Percentiles rank a stretch among this genome's conserved stretches.
phyloP scores from a whole-genome alignment of 2,329 filamentous ascomycete genomes.

The Fusarium poae region DNA sequence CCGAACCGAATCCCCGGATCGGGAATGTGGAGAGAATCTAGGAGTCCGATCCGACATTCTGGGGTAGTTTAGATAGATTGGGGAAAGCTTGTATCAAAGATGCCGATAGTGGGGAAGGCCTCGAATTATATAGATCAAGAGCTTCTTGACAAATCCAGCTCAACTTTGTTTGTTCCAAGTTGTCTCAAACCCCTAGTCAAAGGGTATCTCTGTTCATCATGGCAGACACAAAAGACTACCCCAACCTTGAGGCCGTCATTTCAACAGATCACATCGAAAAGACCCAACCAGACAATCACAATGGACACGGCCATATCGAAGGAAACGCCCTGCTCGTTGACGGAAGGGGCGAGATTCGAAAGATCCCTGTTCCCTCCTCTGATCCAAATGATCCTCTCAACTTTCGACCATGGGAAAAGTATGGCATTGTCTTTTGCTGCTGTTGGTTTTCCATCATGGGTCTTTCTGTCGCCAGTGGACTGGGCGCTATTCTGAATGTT shows the following conservation, averaged over 20 bases:
- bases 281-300: neutral
- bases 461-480: constrained; percentile 6
- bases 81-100: neutral
- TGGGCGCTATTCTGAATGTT: constrained; percentile 15
- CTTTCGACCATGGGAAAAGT: constrained; percentile 18
- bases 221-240: constrained; percentile 14
- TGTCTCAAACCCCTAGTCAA: neutral
- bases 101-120: neutral
- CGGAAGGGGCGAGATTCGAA: constrained; percentile 15
- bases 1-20: constrained; percentile 24
- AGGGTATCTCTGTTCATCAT: neutral
- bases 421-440: constrained; percentile 22
- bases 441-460: constrained; percentile 28
- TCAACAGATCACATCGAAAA: constrained; percentile 18
- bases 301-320: constrained; percentile 17
- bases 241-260: neutral
- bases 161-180: neutral
- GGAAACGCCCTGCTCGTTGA: constrained; percentile 18
- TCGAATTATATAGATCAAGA: neutral
- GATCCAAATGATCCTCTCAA: constrained; percentile 22
- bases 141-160: neutral
- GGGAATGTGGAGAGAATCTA: constrained; percentile 12
- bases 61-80: neutral
- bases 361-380: constrained; percentile 17
- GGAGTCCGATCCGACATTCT: neutral